Evolutionary conservation across 345 rosid genomes (phyloP), one percentile per base, ranked within the genome.

Genomic region (Populus nigra): DNA sequence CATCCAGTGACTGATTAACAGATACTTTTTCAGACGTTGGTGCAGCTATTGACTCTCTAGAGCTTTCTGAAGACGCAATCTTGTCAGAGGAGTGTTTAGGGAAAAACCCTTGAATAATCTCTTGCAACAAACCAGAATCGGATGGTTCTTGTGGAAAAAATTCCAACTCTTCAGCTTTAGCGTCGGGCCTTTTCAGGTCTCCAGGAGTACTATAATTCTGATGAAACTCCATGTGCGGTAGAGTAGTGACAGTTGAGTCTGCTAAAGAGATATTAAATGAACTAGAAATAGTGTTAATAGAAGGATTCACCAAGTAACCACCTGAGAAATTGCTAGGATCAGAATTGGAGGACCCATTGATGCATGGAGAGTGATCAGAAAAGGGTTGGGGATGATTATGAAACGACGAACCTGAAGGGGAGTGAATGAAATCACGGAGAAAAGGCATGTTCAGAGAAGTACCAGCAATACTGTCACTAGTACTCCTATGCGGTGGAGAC

Each of bases 101-200:
- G 10, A 88, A 53, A 80, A 88, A 96, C 68, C 94, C 93, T 69
- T 85, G 93, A 65, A 96, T 88, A 72, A 96, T 83, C 63, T 96
- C 99, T 68, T 93, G 93, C 62, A 96, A 76, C 43, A 96, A 80
- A 11, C 99, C 99, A 20, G 98, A 91, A 79, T 87, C 89, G 45
- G 93, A 74, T 1, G 90, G 25, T 33, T 90, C 93, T 77, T 85
- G 84, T 0, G 88, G 87, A 74, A 90, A 85, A 73, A 91, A 88
- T 22, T 81, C 88, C 78, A 72, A 33, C 36, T 47, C 59, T n/a
- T 76, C 74, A 23, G 61, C 63, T 39, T 71, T 72, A 29, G 50
- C 13, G 18, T 11, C 43, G 23, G 74, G n/a, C 50, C 65, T 71
- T 7, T 66, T 27, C 9, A 36, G 5, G 7, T 12, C 75, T 2